Evolutionary conservation across 805 yeast genomes (phyloP), one percentile per base, ranked within the genome.

Genomic region (Kurtzmaniella fragi): DNA sequence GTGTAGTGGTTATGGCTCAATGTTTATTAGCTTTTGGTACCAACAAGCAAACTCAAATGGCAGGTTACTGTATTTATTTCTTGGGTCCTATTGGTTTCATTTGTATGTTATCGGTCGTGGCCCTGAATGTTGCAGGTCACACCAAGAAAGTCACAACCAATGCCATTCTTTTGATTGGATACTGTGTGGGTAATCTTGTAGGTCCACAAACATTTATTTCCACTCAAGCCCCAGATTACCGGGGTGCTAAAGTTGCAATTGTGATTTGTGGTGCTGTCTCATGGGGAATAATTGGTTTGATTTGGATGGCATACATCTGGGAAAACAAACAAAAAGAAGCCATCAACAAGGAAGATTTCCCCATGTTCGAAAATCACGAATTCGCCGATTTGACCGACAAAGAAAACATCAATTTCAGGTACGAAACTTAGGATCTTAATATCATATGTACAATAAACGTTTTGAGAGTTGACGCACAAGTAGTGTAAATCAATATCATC

Each of bases 361-460:
- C 44, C 34, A 42, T 49, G 17, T 41, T 51, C 26, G 68, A 62
- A 31, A 63, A 67, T 43, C 43, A 51, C 28, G 74, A 67, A 42
- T 70, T 70, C 50, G 67, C 71, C 12, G 76, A 71, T 44, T 49
- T 68, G 50, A 72, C 77, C n/a, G 77, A 71, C 41, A 50, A 53
- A 37, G 64, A 70, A 43, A 69, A 61, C 41, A 58, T 57, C 6
- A 43, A 48, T 32, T 70, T 69, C 47, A 58, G 71, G 43, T 69
- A 70, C 52, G 30, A 30, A 9, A 34, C 36, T 7, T 31, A 14
- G n/a, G n/a, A n/a, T n/a, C n/a, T n/a, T n/a, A n/a, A n/a, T n/a
- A n/a, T n/a, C n/a, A n/a, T n/a, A n/a, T n/a, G n/a, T n/a, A n/a
- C n/a, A n/a, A n/a, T n/a, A n/a, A n/a, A n/a, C n/a, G n/a, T n/a